Evolutionary conservation across 805 yeast species (phyloP), one percentile per base, ranked within the genome.

Genomic region (Cyberlindnera suaveolens): DNA sequence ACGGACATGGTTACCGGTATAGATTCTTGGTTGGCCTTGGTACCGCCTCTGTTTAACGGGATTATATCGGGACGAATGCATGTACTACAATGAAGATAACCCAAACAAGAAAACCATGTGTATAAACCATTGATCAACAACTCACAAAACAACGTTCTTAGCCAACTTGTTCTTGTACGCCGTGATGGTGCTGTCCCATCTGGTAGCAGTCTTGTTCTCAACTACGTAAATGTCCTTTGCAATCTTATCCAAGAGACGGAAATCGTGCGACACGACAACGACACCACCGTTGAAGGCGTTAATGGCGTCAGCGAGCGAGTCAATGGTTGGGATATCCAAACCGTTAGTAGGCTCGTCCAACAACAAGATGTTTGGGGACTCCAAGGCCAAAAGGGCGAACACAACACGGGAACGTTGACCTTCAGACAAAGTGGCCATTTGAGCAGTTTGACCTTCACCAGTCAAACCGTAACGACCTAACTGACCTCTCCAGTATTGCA

Each of bases 311-410:
- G 97, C 99, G 60, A 93, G 75, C 36, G 99, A 93, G 70, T 93
- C 99, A 64, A 93, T 93, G 41, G 99, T 90, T 61, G 97, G 89
- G 59, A 93, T 91, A 75, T 93, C 99, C 69, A 93, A 76, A 77
- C 98, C 98, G 78, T 93, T 93, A 54, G 99, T 93, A 79, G 99
- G 99, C 82, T 93, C 99, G 75, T 93, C 99, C 71, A 93, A 75
- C 64, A 93, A 73, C 59, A 93, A 74, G 67, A 93, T 87, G 71
- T 93, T 93, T 61, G 99, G 99, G 50, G 85, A 72, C 71, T 93
- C 97, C 55, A 93, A 75, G 40, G 99, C 99, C 61, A 93, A 78
- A 54, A 93, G 74, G 10, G 98, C 98, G 63, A 93, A 93, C 44
- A 93, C 99, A 55, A 93, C 99, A 72, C 99, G 84, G 52, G 98